Evolutionary conservation across 768 basidiomycete species (phyloP), one percentile per base, ranked within the genome.

Genomic region (Candolleomyces eurysporus): DNA sequence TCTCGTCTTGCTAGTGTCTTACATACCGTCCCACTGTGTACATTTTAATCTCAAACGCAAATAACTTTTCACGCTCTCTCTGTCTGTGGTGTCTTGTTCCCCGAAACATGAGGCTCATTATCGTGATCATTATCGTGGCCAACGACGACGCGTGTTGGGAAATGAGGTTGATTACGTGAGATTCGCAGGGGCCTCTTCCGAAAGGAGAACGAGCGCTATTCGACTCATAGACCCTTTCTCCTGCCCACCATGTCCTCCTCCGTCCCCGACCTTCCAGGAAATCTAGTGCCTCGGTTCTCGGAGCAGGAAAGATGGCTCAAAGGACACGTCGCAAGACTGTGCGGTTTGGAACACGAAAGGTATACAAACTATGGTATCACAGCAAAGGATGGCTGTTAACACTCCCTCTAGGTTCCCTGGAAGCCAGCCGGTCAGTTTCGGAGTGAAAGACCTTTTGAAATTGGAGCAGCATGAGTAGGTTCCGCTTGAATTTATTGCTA

Each of bases 391-490:
- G 26, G 26, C 26, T 26, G 26, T 26, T 26, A 26, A 26, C 26
- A 26, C 26, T 2, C 26, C 26, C 59, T 60, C 39, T 65, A 94
- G 92, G 64, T 99, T 98, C 75, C 96, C 96, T 17, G 96, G 97
- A 22, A 91, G 91, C 68, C 97, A 98, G 70, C 96, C 96, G 19
- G 87, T 99, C 69, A 96, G 94, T 73, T 98, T 99, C 75, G 80
- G 84, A 5, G 68, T 74, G 11, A 78, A 73, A 53, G 90, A 94
- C 69, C 72, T 98, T 42, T 79, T 80, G 11, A 86, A 89, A 70
- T 80, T 98, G 46, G 93, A 96, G 75, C 76, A 75, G 17, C 84
- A 90, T 78, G 94, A 98, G 95, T 96, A 73, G 63, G 84, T 78
- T 31, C 19, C 17, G 19, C 36, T 50, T 39, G 14, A 31, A 43